phyloP scores from a whole-genome alignment of 257 asterid genomes.

The Petunia axillaris region DNA sequence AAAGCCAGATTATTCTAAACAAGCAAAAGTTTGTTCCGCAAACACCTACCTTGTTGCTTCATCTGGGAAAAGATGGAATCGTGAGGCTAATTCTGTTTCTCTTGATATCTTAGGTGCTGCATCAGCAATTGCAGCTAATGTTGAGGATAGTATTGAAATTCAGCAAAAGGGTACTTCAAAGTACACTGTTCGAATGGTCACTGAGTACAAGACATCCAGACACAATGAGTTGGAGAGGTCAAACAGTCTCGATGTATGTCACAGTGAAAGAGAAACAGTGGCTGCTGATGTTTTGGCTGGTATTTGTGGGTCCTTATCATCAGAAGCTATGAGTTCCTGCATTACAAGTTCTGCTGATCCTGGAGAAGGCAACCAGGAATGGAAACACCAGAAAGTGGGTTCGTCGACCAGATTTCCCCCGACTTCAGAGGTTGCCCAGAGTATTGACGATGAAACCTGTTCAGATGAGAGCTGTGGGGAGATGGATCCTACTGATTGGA shows the following conservation, averaged over 20 bases:
- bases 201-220: conserved; percentile 47
- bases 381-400: conserved; percentile 59
- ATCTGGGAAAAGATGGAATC: conserved; percentile 83
- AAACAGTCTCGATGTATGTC: conserved; percentile 55
- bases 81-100: conserved; percentile 77
- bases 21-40: conserved; percentile 56
- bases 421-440: conserved; percentile 74
- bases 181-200: conserved; percentile 44
- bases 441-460: conserved; percentile 70
- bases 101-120: conserved; percentile 84
- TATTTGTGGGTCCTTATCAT: conserved; percentile 89
- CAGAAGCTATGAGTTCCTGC: conserved; percentile 97
- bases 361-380: conserved; percentile 63
- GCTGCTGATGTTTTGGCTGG: conserved; percentile 99
- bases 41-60: conserved; percentile 69
- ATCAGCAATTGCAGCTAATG: conserved; percentile 71
- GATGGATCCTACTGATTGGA: conserved; percentile 80
- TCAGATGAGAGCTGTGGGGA: conserved; percentile 96
- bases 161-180: conserved; percentile 56
- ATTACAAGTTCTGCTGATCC: conserved; percentile 84
- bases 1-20: conserved; percentile 58
- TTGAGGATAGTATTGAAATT: conserved; percentile 43
- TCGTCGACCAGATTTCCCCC: conserved; percentile 53
- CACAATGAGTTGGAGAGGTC: conserved; percentile 51
- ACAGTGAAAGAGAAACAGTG: conserved; percentile 69